Conservation (phyloP, 116 monocot species). For the Cymodocea nodosa region DNA sequence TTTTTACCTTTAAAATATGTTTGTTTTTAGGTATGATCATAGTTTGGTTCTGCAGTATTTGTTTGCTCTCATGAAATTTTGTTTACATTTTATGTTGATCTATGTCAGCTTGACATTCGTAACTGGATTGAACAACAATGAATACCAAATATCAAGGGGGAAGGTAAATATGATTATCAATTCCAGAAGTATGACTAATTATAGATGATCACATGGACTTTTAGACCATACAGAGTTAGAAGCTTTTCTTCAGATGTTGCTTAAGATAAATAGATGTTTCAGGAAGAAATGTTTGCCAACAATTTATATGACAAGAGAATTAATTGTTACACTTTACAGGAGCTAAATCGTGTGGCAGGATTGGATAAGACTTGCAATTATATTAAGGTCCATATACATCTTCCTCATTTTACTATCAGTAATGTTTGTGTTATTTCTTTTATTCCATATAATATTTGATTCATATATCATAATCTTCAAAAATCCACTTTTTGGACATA, state of each 20-base stretch:
- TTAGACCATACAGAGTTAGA: too few species aligned
- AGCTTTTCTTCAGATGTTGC: too few species aligned
- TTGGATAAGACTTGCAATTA: constrained; percentile 51
- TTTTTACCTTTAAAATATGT: too few species aligned
- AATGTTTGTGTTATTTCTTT: neutral
- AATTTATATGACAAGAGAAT: neutral
- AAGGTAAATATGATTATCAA: constrained; percentile 20
- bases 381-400: constrained; percentile 49
- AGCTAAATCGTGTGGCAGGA: constrained; percentile 56
- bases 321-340: constrained; percentile 24
- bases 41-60: neutral
- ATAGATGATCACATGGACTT: neutral
- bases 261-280: neutral
- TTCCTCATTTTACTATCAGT: neutral
- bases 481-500: neutral
- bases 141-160: constrained; percentile 69
- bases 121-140: constrained; percentile 70
- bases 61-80: neutral
- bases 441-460: neutral
- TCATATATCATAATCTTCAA: neutral
- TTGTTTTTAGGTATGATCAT: neutral
- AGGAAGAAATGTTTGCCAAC: neutral
- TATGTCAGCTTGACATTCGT: constrained; percentile 47
- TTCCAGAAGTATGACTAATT: neutral
- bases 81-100: neutral